Evolutionary conservation across 495 filamentous ascomycete genomes (phyloP).

Genomic region (Cudoniella acicularis): DNA sequence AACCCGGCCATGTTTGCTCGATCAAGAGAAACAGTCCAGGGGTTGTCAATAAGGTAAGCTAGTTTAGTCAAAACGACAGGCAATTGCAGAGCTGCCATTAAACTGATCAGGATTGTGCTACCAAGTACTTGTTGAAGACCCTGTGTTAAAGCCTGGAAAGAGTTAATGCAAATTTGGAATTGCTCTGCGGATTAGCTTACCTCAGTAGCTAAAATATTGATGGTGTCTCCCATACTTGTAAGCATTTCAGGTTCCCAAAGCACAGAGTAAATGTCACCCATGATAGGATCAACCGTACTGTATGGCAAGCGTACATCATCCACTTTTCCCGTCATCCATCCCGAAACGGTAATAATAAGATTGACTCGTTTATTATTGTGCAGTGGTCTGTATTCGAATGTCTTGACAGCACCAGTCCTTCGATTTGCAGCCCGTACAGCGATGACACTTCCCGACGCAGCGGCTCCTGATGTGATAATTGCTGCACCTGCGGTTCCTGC

Average conservation of each 20-base stretch:
- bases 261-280: constrained; percentile 98
- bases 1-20: constrained; percentile 83
- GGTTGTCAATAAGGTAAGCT: constrained; percentile 95
- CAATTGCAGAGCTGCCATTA: constrained; percentile 93
- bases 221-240: constrained; percentile 93
- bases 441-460: constrained; percentile 81
- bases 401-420: constrained; percentile 84
- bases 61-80: constrained; percentile 93
- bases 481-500: constrained; percentile 91
- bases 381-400: constrained; percentile 93
- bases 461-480: constrained; percentile 85
- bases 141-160: constrained; percentile 70
- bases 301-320: constrained; percentile 95
- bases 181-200: constrained; percentile 43
- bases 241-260: constrained; percentile 99
- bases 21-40: constrained; percentile 91
- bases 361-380: constrained; percentile 98
- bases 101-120: constrained; percentile 76
- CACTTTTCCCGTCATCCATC: constrained; percentile 98
- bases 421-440: constrained; percentile 80
- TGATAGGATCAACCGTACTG: constrained; percentile 93
- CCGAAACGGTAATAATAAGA: constrained; percentile 90
- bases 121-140: constrained; percentile 94
- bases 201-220: constrained; percentile 97
- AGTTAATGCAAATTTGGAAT: constrained; percentile 27